Conservation (phyloP, 768 basidiomycete species). For the Candolleomyces eurysporus region DNA sequence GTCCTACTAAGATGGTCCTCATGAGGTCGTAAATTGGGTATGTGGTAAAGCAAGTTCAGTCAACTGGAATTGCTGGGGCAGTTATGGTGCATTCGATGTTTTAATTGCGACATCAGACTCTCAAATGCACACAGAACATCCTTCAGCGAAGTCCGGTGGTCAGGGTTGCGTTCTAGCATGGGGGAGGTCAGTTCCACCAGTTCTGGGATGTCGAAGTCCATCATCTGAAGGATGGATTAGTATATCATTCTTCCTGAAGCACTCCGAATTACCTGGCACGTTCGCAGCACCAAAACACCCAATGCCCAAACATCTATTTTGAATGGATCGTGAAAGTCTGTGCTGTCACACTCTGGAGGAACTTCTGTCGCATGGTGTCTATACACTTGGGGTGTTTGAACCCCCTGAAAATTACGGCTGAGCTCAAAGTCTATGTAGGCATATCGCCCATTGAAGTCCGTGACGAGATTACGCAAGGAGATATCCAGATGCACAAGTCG, state of each 20-base stretch:
- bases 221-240: conserved; percentile 39
- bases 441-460: conserved; percentile 61
- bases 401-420: conserved; percentile 51
- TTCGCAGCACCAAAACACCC: conserved; percentile 60
- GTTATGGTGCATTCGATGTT: conserved; percentile 23
- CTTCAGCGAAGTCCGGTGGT: conserved; percentile 49
- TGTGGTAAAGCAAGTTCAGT: no score
- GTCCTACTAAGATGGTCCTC: background rate
- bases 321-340: conserved; percentile 53
- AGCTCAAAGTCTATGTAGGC: conserved; percentile 76
- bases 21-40: no score
- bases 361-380: conserved; percentile 60
- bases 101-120: conserved; percentile 41
- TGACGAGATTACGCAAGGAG: conserved; percentile 65
- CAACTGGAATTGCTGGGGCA: conserved; percentile 16
- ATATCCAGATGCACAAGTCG: conserved; percentile 71
- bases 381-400: conserved; percentile 34
- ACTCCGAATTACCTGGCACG: conserved; percentile 50
- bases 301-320: conserved; percentile 77
- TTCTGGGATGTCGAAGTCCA: conserved; percentile 57
- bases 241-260: background rate
- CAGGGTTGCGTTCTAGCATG: conserved; percentile 57
- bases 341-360: conserved; percentile 65
- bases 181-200: conserved; percentile 52
- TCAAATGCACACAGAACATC: conserved; percentile 53